phyloP scores from a whole-genome alignment of 2,329 filamentous ascomycete species.

The Xylaria sp. region DNA sequence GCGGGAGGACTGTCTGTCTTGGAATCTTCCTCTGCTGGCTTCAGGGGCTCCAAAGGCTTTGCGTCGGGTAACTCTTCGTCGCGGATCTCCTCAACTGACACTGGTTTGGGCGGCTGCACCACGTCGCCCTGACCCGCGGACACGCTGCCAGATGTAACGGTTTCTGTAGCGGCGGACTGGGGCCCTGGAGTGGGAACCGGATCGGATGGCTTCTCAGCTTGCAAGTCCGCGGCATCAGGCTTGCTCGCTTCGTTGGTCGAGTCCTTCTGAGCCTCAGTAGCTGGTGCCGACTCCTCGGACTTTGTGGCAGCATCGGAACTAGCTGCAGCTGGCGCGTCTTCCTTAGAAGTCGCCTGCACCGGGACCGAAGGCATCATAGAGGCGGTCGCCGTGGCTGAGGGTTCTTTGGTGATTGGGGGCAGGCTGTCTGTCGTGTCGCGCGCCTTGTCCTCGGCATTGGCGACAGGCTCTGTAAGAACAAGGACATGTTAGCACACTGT shows the following conservation, averaged over 20 bases:
- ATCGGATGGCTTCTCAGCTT: constrained; percentile 45
- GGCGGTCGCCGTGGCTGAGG: constrained; percentile 39
- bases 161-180: constrained; percentile 23
- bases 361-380: constrained; percentile 38
- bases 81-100: constrained; percentile 46
- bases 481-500: constrained; percentile 46
- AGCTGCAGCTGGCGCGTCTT: constrained; percentile 20
- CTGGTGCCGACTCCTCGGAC: constrained; percentile 31
- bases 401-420: constrained; percentile 42
- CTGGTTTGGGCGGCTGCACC: constrained; percentile 46
- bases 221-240: constrained; percentile 36
- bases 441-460: constrained; percentile 40
- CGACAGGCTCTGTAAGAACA: constrained; percentile 36
- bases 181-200: constrained; percentile 27
- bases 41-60: constrained; percentile 37
- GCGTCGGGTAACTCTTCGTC: constrained; percentile 43
- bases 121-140: constrained; percentile 36
- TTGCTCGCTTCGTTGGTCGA: constrained; percentile 39
- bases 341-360: constrained; percentile 22
- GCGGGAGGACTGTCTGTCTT: constrained; percentile 35
- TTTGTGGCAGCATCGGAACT: constrained; percentile 29
- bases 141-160: constrained; percentile 35
- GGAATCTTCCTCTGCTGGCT: constrained; percentile 38
- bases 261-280: constrained; percentile 38
- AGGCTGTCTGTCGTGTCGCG: constrained; percentile 38